Evolutionary conservation across 345 rosid species (phyloP).

Genomic region (Cochlearia excelsa): DNA sequence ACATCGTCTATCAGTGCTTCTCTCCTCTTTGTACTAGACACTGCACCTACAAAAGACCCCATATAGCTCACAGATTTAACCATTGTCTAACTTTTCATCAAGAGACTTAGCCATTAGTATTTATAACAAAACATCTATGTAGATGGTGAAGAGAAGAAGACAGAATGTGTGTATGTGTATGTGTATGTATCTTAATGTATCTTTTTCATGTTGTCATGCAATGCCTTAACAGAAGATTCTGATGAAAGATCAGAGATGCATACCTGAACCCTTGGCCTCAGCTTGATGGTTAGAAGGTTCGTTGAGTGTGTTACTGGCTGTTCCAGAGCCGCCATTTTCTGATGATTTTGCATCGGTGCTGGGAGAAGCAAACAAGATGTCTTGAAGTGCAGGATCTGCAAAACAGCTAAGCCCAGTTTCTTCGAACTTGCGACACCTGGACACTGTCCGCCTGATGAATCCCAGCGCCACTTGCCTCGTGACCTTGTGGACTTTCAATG

Average conservation of each 20-base stretch:
- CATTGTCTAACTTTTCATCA: constrained; percentile 14
- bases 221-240: no score
- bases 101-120: constrained; percentile 3
- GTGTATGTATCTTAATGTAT: neutral
- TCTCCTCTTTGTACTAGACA: constrained; percentile 60
- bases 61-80: constrained; percentile 6
- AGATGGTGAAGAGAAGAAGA: constrained; percentile 6
- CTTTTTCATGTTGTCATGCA: neutral
- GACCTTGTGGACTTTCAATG: constrained; percentile 68
- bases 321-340: constrained; percentile 92
- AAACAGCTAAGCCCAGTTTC: constrained; percentile 80
- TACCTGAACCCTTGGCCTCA: constrained; percentile 92
- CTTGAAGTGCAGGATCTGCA: constrained; percentile 65
- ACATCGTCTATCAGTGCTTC: constrained; percentile 74
- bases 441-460: constrained; percentile 69
- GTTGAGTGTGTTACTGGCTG: constrained; percentile 82
- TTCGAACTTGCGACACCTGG: constrained; percentile 70
- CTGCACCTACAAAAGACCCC: constrained; percentile 56
- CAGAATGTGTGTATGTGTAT: neutral
- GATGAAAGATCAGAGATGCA: constrained; percentile 11
- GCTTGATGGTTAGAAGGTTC: constrained; percentile 64
- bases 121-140: neutral
- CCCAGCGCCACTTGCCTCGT: constrained; percentile 73
- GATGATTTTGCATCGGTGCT: constrained; percentile 74
- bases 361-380: constrained; percentile 61